Evolutionary conservation across 768 basidiomycete species (phyloP), one percentile per base, ranked within the genome.

Genomic region (Tulasnella sp.): DNA sequence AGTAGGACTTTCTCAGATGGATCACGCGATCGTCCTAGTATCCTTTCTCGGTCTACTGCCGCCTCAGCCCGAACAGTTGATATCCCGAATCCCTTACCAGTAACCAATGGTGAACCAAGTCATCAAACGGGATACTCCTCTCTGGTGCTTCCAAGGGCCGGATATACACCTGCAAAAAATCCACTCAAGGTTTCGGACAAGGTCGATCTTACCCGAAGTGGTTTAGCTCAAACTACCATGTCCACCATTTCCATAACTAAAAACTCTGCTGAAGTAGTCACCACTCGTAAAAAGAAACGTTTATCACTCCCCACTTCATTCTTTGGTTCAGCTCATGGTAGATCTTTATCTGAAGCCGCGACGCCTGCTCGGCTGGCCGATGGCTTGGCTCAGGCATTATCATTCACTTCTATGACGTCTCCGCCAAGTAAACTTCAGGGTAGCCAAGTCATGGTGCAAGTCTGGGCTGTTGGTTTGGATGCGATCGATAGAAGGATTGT

Each of bases 401-500:
- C 75, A 27, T 86, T 87, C 61, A 80, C 82, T 3, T 73, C 76
- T 27, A 78, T 83, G 62, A 74, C 82, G 12, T 62, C 70, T 22
- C 87, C 90, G 10, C 91, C 91, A 0, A 69, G 69, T 10, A 79
- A 80, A 59, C 78, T 92, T 8, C 75, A 79, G 0, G 70, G 76
- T 40, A 69, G 72, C 24, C 72, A 82, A 50, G 75, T 91, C 13
- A 70, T 95, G 20, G 78, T 95, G 5, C 88, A 91, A 62, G 83
- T 95, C 3, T 88, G 83, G 72, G 86, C 82, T n/a, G 86, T 89
- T 1, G 88, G 78, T 2, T 64, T 93, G 37, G 89, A 93, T 58
- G 70, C 72, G 12, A 67, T 81, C 5, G 91, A 93, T 66, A 72
- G 70, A 5, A 70, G 76, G 47, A 69, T 89, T 53, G 74, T 86